phyloP scores from a whole-genome alignment of 2,329 filamentous ascomycete species.

The Arthroderma sp. region DNA sequence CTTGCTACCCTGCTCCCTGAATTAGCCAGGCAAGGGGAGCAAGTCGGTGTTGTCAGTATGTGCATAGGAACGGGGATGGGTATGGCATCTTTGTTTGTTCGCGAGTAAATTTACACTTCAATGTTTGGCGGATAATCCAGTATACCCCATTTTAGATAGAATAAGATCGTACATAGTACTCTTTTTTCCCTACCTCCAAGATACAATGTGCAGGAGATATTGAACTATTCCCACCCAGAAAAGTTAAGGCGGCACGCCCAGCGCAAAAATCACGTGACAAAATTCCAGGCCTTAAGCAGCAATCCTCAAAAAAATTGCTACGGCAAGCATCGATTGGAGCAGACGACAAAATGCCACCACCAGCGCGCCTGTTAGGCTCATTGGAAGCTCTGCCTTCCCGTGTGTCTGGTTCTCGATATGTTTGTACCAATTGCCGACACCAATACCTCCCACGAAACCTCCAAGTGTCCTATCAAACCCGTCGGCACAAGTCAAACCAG shows the following conservation, averaged over 20 bases:
- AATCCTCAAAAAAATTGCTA: no score
- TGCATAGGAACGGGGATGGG: constrained; percentile 77
- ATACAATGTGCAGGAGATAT: no score
- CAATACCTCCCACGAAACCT: constrained; percentile 22
- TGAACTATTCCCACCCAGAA: no score
- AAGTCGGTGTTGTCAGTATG: constrained; percentile 82
- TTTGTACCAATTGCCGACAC: constrained; percentile 30
- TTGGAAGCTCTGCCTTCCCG: constrained; percentile 21
- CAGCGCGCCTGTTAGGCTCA: constrained; percentile 23
- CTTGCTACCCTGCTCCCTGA: constrained; percentile 59
- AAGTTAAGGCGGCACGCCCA: no score
- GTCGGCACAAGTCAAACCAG: constrained; percentile 12
- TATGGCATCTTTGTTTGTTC: constrained; percentile 55
- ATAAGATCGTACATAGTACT: no score
- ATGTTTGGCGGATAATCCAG: no score
- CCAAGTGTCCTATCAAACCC: constrained; percentile 17
- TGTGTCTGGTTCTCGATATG: constrained; percentile 19
- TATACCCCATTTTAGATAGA: no score
- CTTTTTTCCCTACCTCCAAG: no score
- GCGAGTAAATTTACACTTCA: constrained; percentile 35
- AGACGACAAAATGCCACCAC: constrained; percentile 24
- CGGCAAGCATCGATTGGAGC: background rate
- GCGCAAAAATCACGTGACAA: no score
- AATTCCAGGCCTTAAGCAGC: no score
- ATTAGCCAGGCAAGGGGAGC: constrained; percentile 51